Base-by-base conservation (phyloP, 495 filamentous ascomycete species). In the Penicillium verhagenii region DNA sequence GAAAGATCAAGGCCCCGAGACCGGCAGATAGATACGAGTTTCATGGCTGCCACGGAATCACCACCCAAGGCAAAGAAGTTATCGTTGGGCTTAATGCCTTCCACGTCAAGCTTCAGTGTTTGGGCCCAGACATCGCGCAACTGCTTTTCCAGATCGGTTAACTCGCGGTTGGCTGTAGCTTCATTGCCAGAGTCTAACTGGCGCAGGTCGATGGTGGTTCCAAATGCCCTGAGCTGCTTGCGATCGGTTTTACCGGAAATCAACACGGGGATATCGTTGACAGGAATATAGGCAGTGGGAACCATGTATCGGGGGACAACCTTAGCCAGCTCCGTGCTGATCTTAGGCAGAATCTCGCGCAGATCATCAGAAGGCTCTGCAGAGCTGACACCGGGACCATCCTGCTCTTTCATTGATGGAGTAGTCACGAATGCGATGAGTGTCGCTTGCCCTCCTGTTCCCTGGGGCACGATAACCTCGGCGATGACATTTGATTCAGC, bases 1-100 rank as follows among this genome's bases (percentile, higher is more conserved):
- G 61, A 65, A 1, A 79, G 48, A 18, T 67, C 67, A 4, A 79
- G 58, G 7, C 60, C 60, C 25, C 69, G 60, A 3, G 58, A 60
- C 29, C 72, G 60, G 20, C 68, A 69, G 11, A 65, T 64, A 2
- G 75, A 65, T 1, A 74, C 74, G 6, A 79, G 64, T 43, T 60
- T 68, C 80, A 88, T 87, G 18, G 85, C 83, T 16, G 72, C 70
- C 42, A 88, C 72, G 11, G 84, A 86, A 64, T 87, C 84, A 37
- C 83, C 85, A 20, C 85, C 85, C 4, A 85, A 71, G 1, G 72
- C 70, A 63, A 87, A 85, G 68, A 88, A 87, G 29, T 77, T 73
- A 38, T 75, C 71, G 2, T 70, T 66, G 2, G 59, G 62, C 6
- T 64, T 56, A 18, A 78, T 75, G 1, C 54, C 45, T 7, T 68